These are phyloP conservation scores for Suillus hirtellus DNA, from an alignment of 768 basidiomycete species.

Conservation along the genomic window DNA sequence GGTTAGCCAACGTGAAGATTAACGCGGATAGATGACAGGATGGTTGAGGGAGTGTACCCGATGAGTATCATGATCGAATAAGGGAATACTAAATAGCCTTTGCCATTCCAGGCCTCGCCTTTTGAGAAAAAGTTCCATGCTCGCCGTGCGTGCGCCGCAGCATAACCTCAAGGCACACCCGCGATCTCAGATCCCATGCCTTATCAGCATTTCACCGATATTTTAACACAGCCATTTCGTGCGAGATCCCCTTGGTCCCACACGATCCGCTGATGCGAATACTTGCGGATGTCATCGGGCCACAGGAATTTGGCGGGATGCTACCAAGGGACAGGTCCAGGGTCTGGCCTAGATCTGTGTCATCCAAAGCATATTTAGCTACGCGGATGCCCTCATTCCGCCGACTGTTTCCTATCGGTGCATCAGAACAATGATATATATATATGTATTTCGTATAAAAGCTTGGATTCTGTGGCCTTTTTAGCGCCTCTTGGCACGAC, in stretches of 20 bases:
- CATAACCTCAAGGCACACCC: constrained; percentile 15
- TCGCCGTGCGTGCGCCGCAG: constrained; percentile 18
- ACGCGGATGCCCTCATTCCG: constrained; percentile 13
- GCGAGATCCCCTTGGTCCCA: background rate
- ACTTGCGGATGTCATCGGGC: constrained; percentile 2
- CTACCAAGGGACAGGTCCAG: constrained; percentile 1
- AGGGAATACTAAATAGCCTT: constrained; percentile 14
- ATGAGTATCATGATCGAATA: constrained; percentile 17
- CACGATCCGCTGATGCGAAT: constrained; percentile 6
- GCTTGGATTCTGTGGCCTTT: background rate
- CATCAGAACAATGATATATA: background rate
- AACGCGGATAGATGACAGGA: constrained; percentile 9
- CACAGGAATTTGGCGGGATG: background rate
- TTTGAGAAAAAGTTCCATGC: constrained; percentile 26
- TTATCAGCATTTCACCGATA: constrained; percentile 33
- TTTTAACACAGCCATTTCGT: constrained; percentile 11
- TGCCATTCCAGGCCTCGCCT: constrained; percentile 19
- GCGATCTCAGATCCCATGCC: constrained; percentile 30
- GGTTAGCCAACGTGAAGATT: constrained; percentile 8
- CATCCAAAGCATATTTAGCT: constrained; percentile 5
- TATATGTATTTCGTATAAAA: background rate
- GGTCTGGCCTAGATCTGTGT: background rate
- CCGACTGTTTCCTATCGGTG: background rate
- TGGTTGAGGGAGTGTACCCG: constrained; percentile 9
- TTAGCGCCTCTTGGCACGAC: background rate